Evolutionary conservation across 176 grass and related monocot species (phyloP).

Genomic region (Areca catechu): DNA sequence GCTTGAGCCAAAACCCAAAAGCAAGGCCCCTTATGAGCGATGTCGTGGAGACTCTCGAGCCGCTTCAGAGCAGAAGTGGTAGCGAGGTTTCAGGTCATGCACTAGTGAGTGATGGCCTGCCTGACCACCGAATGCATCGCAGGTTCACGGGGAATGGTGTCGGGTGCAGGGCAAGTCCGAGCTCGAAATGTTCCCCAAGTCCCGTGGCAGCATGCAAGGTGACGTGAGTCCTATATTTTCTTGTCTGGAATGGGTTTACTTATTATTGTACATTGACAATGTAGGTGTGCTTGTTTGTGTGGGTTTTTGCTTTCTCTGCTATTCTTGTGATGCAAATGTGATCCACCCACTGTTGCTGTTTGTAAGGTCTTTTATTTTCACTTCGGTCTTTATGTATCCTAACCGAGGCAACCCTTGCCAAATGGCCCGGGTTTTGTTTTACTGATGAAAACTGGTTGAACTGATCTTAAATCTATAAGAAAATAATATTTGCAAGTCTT

Average conservation of each 20-base stretch:
- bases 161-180: slow-evolving; percentile 68
- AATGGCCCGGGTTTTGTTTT: slow-evolving; percentile 8
- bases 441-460: slow-evolving; percentile 7
- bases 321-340: slow-evolving; percentile 2
- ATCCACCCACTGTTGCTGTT: neutral
- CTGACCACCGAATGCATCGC: slow-evolving; percentile 43
- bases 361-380: neutral
- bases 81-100: slow-evolving; percentile 26
- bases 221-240: slow-evolving; percentile 32
- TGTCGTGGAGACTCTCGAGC: slow-evolving; percentile 75
- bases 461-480: neutral
- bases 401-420: slow-evolving; percentile 6
- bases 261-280: slow-evolving; percentile 10
- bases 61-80: slow-evolving; percentile 44
- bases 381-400: neutral
- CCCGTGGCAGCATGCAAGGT: slow-evolving; percentile 77
- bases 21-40: slow-evolving; percentile 94
- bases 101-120: slow-evolving; percentile 20
- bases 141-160: slow-evolving; percentile 34
- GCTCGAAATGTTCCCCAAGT: slow-evolving; percentile 45
- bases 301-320: slow-evolving; percentile 7
- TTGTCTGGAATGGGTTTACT: neutral
- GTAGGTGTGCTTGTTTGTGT: neutral
- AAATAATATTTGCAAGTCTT: no score
- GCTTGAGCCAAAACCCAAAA: slow-evolving; percentile 91